A percentile compares a stretch with the other conserved stretches of the same genome.
These are phyloP conservation scores for Neonectria hederae DNA, from an alignment of 2,329 filamentous ascomycete species.

Conservation along the genomic window DNA sequence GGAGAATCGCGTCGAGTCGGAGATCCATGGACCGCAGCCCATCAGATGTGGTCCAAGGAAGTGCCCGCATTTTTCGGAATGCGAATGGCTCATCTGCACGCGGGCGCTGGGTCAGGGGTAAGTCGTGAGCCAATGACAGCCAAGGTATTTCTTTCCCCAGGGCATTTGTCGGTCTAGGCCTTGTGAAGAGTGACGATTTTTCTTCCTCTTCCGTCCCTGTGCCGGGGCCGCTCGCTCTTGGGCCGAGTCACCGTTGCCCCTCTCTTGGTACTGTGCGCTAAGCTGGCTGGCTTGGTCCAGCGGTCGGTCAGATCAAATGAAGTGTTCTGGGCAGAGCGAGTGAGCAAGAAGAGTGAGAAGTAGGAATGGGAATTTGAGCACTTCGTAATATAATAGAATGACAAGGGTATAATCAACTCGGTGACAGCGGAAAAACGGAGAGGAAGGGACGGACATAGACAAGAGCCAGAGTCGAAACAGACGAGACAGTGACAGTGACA, in stretches of 20 bases:
- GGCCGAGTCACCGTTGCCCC: conserved; percentile 15
- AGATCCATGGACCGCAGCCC: neutral
- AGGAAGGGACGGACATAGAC: neutral
- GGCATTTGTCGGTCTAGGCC: conserved; percentile 15
- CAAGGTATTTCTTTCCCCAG: conserved; percentile 35
- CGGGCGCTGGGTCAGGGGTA: neutral
- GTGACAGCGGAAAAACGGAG: neutral
- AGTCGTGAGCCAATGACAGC: conserved; percentile 27
- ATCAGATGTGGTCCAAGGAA: neutral
- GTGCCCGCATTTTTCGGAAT: conserved; percentile 16
- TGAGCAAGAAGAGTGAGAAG: neutral
- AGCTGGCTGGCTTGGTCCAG: conserved; percentile 8
- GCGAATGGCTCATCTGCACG: neutral
- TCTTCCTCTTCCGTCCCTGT: neutral
- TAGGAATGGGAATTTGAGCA: too few species aligned
- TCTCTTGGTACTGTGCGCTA: conserved; percentile 14
- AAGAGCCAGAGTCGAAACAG: too few species aligned
- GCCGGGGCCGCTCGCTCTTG: neutral
- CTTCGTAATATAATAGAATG: too few species aligned
- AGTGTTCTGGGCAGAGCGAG: neutral
- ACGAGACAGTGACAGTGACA: neutral
- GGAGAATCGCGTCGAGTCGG: neutral
- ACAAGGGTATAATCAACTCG: neutral
- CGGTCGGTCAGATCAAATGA: conserved; percentile 1
- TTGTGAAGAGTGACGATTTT: conserved; percentile 1